These are phyloP conservation scores for Cydonia oblonga DNA, from an alignment of 331 rosid genomes.

Conservation along the genomic window DNA sequence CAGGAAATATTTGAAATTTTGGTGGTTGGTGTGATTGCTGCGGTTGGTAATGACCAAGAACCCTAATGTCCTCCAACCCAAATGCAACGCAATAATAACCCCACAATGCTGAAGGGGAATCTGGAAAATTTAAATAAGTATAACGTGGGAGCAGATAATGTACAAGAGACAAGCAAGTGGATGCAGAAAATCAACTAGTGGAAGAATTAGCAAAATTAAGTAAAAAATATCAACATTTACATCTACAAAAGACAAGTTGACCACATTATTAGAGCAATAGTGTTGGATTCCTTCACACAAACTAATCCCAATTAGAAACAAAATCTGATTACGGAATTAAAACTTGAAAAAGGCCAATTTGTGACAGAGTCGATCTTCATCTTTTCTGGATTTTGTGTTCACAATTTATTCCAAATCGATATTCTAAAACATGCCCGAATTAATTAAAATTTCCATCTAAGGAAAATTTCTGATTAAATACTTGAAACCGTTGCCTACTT, in stretches of 20 bases:
- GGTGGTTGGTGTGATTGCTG: not conserved
- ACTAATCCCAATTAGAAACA: not conserved
- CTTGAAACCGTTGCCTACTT: not conserved
- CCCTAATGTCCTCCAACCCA: not conserved
- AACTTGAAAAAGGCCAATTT: not conserved
- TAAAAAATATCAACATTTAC: not conserved
- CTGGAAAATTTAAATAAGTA: not conserved
- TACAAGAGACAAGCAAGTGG: slow-evolving; percentile 2
- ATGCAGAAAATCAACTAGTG: not conserved
- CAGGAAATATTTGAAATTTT: too few relatives aligned
- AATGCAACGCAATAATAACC: not conserved
- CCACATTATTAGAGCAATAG: slow-evolving; percentile 4
- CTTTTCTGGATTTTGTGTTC: not conserved
- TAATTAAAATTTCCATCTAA: not conserved
- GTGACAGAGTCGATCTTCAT: not conserved
- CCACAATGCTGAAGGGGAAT: slow-evolving; percentile 13
- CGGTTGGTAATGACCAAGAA: slow-evolving; percentile 1
- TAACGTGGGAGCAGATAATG: not conserved
- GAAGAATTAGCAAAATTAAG: not conserved
- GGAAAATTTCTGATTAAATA: not conserved
- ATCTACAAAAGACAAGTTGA: slow-evolving; percentile 3
- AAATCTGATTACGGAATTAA: not conserved
- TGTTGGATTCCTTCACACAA: slow-evolving; percentile 9
- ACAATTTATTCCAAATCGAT: not conserved
- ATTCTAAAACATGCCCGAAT: not conserved